Conservation (phyloP, 2,329 filamentous ascomycete species). For the Claviceps maximensis region DNA sequence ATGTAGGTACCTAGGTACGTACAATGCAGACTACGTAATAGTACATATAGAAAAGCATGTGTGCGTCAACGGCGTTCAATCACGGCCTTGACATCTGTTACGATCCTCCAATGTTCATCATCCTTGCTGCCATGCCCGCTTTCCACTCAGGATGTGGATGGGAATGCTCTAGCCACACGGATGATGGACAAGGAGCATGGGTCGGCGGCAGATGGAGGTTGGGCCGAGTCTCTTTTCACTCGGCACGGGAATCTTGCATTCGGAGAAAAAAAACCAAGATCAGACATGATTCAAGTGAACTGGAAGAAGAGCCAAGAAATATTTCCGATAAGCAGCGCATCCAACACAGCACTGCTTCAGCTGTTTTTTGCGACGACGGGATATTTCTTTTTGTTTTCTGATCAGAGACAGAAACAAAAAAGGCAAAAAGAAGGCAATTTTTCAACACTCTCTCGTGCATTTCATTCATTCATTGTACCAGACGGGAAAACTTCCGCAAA, state of each 20-base stretch:
- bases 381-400: background rate
- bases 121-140: background rate
- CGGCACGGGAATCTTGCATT: background rate
- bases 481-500: background rate
- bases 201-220: constrained; percentile 2
- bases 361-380: background rate
- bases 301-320: background rate
- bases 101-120: background rate
- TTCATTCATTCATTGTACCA: background rate
- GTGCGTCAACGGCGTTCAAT: background rate
- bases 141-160: background rate
- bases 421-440: background rate
- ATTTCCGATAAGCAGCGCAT: background rate
- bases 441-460: background rate
- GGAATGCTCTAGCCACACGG: background rate
- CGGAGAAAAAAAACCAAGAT: background rate
- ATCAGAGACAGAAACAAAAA: background rate
- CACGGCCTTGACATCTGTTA: background rate
- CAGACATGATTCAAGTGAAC: background rate
- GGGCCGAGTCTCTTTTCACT: background rate
- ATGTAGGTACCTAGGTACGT: no score
- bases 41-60: background rate
- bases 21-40: no score
- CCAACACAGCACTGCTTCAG: background rate
- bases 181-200: background rate